phyloP scores from a whole-genome alignment of 257 asterid genomes.

The Primulina eburnea region DNA sequence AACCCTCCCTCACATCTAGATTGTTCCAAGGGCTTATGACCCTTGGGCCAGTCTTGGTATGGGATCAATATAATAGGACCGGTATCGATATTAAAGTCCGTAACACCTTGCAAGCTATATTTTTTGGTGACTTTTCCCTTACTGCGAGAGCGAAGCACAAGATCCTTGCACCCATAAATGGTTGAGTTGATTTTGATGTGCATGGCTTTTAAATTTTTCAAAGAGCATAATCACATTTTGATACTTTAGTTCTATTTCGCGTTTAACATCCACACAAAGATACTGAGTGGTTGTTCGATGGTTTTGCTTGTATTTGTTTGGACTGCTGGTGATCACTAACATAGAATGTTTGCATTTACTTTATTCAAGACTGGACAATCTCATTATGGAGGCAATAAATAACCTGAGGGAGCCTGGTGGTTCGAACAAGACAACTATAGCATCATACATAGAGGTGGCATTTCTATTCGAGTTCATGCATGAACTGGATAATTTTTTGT shows the following conservation, averaged over 20 bases:
- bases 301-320: background rate
- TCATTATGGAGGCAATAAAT: slow-evolving; percentile 59
- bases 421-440: slow-evolving; percentile 52
- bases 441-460: slow-evolving; percentile 59
- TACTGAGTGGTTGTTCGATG: background rate
- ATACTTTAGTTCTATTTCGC: background rate
- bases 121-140: background rate
- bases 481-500: background rate
- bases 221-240: slow-evolving; percentile 1
- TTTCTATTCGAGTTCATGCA: background rate
- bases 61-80: too few relatives aligned
- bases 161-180: background rate
- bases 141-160: background rate
- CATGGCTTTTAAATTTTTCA: background rate
- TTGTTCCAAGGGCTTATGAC: too few relatives aligned
- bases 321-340: slow-evolving; percentile 12
- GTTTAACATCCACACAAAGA: background rate
- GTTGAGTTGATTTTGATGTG: background rate
- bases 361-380: slow-evolving; percentile 53
- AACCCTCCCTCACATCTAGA: too few relatives aligned
- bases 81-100: too few relatives aligned
- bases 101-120: background rate
- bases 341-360: background rate
- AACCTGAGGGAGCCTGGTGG: slow-evolving; percentile 60
- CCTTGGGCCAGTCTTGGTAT: too few relatives aligned